Evolutionary conservation across 2,329 filamentous ascomycete genomes (phyloP).

Genomic region (Sordariomycetes sp.): DNA sequence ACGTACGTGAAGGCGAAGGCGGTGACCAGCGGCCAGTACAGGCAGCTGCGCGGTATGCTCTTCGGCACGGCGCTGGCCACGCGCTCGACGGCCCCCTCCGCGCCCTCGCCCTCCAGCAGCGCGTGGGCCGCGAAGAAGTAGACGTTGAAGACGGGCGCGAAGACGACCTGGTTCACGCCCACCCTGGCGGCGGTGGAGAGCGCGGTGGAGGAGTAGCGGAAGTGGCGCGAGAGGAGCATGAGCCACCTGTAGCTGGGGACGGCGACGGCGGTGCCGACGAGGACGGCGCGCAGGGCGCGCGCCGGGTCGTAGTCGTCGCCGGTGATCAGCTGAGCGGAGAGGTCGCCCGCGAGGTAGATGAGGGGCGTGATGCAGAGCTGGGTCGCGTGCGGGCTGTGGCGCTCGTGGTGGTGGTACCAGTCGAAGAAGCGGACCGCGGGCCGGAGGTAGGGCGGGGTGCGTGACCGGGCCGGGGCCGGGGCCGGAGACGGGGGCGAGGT

Average conservation of each 20-base stretch:
- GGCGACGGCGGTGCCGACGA: conserved; percentile 56
- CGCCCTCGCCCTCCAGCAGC: conserved; percentile 56
- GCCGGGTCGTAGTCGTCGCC: conserved; percentile 54
- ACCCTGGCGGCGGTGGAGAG: conserved; percentile 70
- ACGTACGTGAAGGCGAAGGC: conserved; percentile 83
- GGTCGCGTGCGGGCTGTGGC: conserved; percentile 63
- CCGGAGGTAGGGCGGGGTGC: conserved; percentile 23
- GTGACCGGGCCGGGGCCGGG: no score
- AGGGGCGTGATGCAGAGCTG: conserved; percentile 67
- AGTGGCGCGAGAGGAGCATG: conserved; percentile 66
- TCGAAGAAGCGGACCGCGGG: conserved; percentile 41
- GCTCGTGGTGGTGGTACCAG: conserved; percentile 61
- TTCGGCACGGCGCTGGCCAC: conserved; percentile 66
- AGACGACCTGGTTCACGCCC: conserved; percentile 65
- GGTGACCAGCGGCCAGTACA: conserved; percentile 81
- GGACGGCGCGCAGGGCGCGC: conserved; percentile 59
- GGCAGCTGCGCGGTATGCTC: conserved; percentile 68
- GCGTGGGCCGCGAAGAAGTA: conserved; percentile 79
- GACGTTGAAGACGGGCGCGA: conserved; percentile 73
- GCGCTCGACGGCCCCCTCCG: conserved; percentile 55
- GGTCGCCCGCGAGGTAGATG: conserved; percentile 69
- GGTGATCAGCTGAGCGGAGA: conserved; percentile 63
- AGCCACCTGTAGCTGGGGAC: conserved; percentile 77
- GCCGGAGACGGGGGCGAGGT: no score
- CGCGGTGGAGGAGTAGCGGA: conserved; percentile 70